Evolutionary conservation across 2,329 filamentous ascomycete species (phyloP).

Genomic region (Colletotrichum agaves): DNA sequence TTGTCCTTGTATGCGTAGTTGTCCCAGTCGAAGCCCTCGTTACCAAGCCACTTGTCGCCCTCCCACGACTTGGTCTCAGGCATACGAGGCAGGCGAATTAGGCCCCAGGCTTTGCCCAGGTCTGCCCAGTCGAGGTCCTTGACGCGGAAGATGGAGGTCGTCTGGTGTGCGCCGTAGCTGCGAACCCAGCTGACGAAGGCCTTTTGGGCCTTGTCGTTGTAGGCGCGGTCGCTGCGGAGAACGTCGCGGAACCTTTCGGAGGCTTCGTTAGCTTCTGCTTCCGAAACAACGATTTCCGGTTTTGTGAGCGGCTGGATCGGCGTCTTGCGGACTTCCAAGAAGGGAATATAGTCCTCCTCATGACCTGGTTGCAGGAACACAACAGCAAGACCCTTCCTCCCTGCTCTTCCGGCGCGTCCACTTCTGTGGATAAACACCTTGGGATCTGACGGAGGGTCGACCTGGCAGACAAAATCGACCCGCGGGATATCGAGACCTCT

Average conservation of each 20-base stretch:
- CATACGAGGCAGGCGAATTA: slow-evolving; percentile 91
- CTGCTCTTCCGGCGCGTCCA: slow-evolving; percentile 89
- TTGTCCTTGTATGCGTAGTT: slow-evolving; percentile 78
- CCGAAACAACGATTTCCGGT: slow-evolving; percentile 66
- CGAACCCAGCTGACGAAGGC: slow-evolving; percentile 95
- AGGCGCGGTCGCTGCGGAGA: slow-evolving; percentile 61
- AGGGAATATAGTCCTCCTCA: slow-evolving; percentile 91
- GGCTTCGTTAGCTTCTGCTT: slow-evolving; percentile 67
- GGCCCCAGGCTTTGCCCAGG: slow-evolving; percentile 83
- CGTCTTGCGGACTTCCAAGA: slow-evolving; percentile 87
- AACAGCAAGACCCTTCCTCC: slow-evolving; percentile 84
- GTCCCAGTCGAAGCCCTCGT: slow-evolving; percentile 72
- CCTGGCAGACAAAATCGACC: slow-evolving; percentile 89
- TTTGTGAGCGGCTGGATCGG: slow-evolving; percentile 74
- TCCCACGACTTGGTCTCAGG: slow-evolving; percentile 83
- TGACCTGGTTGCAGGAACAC: slow-evolving; percentile 85
- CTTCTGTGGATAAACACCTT: slow-evolving; percentile 97
- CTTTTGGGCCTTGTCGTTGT: slow-evolving; percentile 89
- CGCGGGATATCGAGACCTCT: slow-evolving; percentile 91
- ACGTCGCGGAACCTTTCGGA: slow-evolving; percentile 71
- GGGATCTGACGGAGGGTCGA: slow-evolving; percentile 85
- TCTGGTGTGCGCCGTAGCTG: slow-evolving; percentile 90
- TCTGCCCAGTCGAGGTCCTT: slow-evolving; percentile 86
- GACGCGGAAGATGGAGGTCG: slow-evolving; percentile 89
- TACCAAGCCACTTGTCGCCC: slow-evolving; percentile 71